A percentile compares a stretch with the other conserved stretches of the same genome.
These are phyloP conservation scores for Carex scoparia DNA, from an alignment of 176 grass and related monocot genomes.

Conservation along the genomic window DNA sequence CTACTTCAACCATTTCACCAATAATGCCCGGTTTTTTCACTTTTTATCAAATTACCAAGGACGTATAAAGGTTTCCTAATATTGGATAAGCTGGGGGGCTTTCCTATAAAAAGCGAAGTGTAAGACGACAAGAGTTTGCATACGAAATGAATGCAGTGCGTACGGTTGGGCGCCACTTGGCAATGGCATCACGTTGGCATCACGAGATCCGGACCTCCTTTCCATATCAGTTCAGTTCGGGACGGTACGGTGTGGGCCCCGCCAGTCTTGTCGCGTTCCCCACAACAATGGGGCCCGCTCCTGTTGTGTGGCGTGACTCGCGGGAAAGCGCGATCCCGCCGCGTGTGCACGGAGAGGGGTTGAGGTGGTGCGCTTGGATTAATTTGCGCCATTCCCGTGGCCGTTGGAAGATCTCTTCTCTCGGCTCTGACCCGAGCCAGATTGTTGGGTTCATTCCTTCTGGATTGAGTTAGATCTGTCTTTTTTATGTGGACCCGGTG, in stretches of 20 bases:
- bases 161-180: conserved; percentile 6
- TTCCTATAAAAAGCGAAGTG: background rate
- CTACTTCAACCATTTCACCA: background rate
- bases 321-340: background rate
- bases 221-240: background rate
- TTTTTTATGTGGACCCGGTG: background rate
- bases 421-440: background rate
- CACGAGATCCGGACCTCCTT: conserved; percentile 10
- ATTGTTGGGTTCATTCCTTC: conserved; percentile 2
- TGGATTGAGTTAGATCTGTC: background rate
- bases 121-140: background rate
- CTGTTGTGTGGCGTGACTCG: background rate
- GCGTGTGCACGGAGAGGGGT: background rate
- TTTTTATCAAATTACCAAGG: background rate
- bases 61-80: background rate
- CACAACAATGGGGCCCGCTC: background rate
- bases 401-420: background rate
- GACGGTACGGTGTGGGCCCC: background rate
- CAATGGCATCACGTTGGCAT: conserved; percentile 24
- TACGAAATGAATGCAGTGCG: conserved; percentile 19
- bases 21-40: background rate
- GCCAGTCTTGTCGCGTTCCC: background rate
- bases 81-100: background rate
- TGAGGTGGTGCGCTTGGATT: background rate
- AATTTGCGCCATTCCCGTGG: background rate